These are phyloP conservation scores for Alternaria incomplexa DNA, from an alignment of 2,329 filamentous ascomycete genomes.

Conservation along the genomic window DNA sequence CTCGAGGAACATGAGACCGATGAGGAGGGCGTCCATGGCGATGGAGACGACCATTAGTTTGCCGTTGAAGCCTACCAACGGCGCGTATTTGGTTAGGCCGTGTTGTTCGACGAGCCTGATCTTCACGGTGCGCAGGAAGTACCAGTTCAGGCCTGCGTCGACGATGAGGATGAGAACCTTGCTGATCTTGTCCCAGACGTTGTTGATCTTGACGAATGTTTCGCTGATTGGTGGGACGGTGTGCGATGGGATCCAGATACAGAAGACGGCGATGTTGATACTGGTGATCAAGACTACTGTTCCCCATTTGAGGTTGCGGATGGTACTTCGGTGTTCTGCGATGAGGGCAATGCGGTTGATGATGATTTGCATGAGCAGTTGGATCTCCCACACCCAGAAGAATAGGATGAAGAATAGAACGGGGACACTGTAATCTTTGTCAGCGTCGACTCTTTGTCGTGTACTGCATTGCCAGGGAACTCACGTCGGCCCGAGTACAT, in stretches of 20 bases:
- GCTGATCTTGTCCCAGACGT: slow-evolving; percentile 60
- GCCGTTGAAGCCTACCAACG: slow-evolving; percentile 51
- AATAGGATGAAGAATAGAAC: slow-evolving; percentile 43
- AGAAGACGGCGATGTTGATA: slow-evolving; percentile 62
- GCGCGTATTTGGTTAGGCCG: slow-evolving; percentile 51
- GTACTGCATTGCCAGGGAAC: not conserved
- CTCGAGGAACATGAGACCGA: slow-evolving; percentile 49
- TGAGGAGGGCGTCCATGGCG: slow-evolving; percentile 50
- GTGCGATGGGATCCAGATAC: slow-evolving; percentile 61
- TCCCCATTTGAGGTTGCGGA: slow-evolving; percentile 55
- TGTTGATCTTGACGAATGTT: slow-evolving; percentile 55
- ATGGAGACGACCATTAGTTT: slow-evolving; percentile 50
- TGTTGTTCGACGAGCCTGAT: slow-evolving; percentile 46
- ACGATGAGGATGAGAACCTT: slow-evolving; percentile 60
- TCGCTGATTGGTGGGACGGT: slow-evolving; percentile 39
- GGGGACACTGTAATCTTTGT: slow-evolving; percentile 24
- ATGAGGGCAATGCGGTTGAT: slow-evolving; percentile 62
- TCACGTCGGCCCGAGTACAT: slow-evolving; percentile 38
- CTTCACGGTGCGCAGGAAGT: slow-evolving; percentile 56
- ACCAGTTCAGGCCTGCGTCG: slow-evolving; percentile 60
- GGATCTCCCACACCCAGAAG: slow-evolving; percentile 50
- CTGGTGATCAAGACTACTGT: slow-evolving; percentile 53
- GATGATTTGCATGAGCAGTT: slow-evolving; percentile 62
- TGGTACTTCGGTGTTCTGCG: slow-evolving; percentile 49
- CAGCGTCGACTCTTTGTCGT: not conserved